Evolutionary conservation across 2,329 filamentous ascomycete genomes (phyloP).

Genomic region (Metarhizium guizhouense): DNA sequence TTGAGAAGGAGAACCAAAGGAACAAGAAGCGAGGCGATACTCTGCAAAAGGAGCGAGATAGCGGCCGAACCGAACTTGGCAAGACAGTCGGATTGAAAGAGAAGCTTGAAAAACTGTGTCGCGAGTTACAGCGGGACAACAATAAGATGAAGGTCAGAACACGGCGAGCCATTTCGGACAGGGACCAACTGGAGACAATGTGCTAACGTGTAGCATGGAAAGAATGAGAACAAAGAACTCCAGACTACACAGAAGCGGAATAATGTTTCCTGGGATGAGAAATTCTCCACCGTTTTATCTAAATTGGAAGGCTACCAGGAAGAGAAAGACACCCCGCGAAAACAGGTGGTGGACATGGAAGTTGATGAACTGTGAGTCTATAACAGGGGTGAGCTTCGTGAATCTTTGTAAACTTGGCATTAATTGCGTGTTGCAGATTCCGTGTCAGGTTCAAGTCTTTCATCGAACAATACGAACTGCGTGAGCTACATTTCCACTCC

Average conservation of each 20-base stretch:
- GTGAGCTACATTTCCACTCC: constrained; percentile 88
- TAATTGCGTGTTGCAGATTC: constrained; percentile 43
- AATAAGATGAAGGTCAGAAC: constrained; percentile 84
- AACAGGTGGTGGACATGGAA: constrained; percentile 74
- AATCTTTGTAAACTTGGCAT: background rate
- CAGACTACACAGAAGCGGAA: constrained; percentile 80
- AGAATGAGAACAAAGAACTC: constrained; percentile 90
- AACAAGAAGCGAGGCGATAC: constrained; percentile 93
- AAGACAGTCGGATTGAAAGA: constrained; percentile 89
- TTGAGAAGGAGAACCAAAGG: constrained; percentile 89
- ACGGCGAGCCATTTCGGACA: constrained; percentile 1
- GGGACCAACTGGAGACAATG: background rate
- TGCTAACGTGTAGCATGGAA: constrained; percentile 14
- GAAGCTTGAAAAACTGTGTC: constrained; percentile 91
- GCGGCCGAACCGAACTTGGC: constrained; percentile 75
- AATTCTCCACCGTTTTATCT: constrained; percentile 69
- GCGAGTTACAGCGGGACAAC: constrained; percentile 92
- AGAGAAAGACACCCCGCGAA: constrained; percentile 74
- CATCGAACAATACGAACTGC: constrained; percentile 92
- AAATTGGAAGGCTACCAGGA: constrained; percentile 85
- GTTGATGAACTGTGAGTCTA: constrained; percentile 72
- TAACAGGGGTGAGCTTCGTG: constrained; percentile 8
- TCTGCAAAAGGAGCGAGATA: constrained; percentile 93
- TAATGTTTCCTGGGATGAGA: constrained; percentile 74
- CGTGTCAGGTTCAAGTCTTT: constrained; percentile 89